Evolutionary conservation across 345 rosid species (phyloP).

Genomic region (Eucalyptus guilfoylei): DNA sequence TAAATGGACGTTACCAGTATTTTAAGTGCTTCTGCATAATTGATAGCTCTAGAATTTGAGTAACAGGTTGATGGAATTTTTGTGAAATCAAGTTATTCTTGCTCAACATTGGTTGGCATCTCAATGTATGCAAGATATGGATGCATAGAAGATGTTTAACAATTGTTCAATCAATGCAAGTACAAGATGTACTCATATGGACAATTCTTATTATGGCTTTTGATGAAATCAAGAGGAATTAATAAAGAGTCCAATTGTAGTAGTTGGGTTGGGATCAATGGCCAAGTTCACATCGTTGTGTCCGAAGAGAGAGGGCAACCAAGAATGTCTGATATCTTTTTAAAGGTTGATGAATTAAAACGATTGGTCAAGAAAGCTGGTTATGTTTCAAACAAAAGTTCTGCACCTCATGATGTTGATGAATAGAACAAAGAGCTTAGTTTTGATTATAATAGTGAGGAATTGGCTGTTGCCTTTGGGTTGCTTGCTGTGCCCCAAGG

Average conservation of each 20-base stretch:
- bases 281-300: conserved; percentile 45
- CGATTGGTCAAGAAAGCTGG: conserved; percentile 55
- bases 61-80: conserved; percentile 53
- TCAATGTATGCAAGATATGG: conserved; percentile 83
- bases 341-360: conserved; percentile 58
- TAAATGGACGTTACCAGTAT: conserved; percentile 46
- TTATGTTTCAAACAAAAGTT: conserved; percentile 50
- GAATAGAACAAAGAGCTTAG: conserved; percentile 60
- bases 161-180: conserved; percentile 45
- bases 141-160: conserved; percentile 46
- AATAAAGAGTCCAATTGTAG: conserved; percentile 79
- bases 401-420: conserved; percentile 61
- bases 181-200: conserved; percentile 56
- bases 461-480: conserved; percentile 32
- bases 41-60: conserved; percentile 21
- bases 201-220: conserved; percentile 23
- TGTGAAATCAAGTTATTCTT: conserved; percentile 40
- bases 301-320: conserved; percentile 76
- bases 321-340: conserved; percentile 47
- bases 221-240: no score
- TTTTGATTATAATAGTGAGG: conserved; percentile 84
- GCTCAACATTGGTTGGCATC: conserved; percentile 48
- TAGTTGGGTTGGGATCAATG: conserved; percentile 49
- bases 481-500: conserved; percentile 16
- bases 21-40: conserved; percentile 63